phyloP scores from a whole-genome alignment of 176 grass and related monocot genomes.

The Olyra latifolia region DNA sequence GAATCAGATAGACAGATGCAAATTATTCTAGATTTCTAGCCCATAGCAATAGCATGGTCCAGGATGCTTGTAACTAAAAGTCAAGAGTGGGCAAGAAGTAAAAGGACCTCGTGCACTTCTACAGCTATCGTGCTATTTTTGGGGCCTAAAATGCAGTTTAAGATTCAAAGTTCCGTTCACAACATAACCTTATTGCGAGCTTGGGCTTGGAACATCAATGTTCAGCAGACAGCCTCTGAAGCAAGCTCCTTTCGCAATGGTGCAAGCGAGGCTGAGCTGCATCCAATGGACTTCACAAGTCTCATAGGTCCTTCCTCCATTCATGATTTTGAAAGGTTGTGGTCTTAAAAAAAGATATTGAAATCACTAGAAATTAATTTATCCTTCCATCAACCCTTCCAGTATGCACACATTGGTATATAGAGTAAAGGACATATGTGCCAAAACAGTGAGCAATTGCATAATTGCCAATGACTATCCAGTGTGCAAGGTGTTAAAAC shows the following conservation, averaged over 20 bases:
- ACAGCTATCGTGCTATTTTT: neutral
- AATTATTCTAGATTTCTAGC: neutral
- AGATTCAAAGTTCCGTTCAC: neutral
- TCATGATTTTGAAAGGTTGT: neutral
- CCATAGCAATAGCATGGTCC: constrained; percentile 12
- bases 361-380: neutral
- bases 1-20: neutral
- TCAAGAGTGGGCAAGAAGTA: constrained; percentile 20
- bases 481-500: neutral
- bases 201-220: constrained; percentile 51
- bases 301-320: neutral
- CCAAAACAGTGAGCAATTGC: neutral
- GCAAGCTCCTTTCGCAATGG: constrained; percentile 56
- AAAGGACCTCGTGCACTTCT: neutral
- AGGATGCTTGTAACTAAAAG: constrained; percentile 13
- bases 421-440: neutral
- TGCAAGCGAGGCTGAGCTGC: too few species aligned
- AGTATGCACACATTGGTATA: neutral
- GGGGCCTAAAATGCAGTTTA: constrained; percentile 28
- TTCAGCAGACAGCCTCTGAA: constrained; percentile 63
- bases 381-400: neutral
- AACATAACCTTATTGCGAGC: constrained; percentile 57
- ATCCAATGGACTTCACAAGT: neutral
- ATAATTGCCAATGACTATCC: neutral
- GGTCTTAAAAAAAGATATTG: neutral